Evolutionary conservation across 1,284 basidiomycete species (phyloP), one percentile per base, ranked within the genome.

Genomic region (Boletellus sp.): DNA sequence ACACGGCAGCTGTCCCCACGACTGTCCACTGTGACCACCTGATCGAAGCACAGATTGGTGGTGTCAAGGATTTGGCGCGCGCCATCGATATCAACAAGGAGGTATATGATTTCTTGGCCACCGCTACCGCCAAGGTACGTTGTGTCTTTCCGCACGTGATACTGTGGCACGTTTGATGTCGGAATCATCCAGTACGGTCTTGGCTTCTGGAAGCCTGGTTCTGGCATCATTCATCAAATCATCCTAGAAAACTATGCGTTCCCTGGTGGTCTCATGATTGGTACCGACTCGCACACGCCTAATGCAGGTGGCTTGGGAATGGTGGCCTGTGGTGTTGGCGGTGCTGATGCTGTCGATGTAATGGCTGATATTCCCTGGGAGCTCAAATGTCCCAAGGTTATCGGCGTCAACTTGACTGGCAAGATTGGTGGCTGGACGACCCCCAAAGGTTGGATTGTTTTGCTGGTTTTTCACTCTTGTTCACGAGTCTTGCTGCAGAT

Each of bases 1-100:
- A 94, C 71, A 95, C 93, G 49, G 93, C 92, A 45, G 94, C 96
- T 52, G 95, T 98, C 60, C 96, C 97, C 44, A 95, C 96, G 59
- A 97, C 96, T 57, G 93, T 97, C 51, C 93, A 97, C 81, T 99
- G 97, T 72, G 96, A 99, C 78, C 96, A 99, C 78, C 83, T 99
- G 71, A 98, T 99, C 69, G 93, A 98, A 78, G 96, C 97, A 44
- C 94, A 97, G 72, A 73, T 93, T 56, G 95, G 95, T 55, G 95
- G 95, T 71, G 85, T 80, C 43, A 89, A 92, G 78, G 97, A 99
- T 81, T 80, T 99, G 67, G 90, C 83, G 46, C 89, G 96, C 52
- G 95, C 96, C 52, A 86, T 92, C 68, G 79, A 91, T 62, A 91
- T 93, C 70, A 99, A 99, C 88, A 94, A 88, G 83, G 97, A 99